A percentile compares a stretch with the other conserved stretches of the same genome.
Evolutionary conservation across 768 basidiomycete genomes (phyloP).

Genomic region (Suillus fuscotomentosus): DNA sequence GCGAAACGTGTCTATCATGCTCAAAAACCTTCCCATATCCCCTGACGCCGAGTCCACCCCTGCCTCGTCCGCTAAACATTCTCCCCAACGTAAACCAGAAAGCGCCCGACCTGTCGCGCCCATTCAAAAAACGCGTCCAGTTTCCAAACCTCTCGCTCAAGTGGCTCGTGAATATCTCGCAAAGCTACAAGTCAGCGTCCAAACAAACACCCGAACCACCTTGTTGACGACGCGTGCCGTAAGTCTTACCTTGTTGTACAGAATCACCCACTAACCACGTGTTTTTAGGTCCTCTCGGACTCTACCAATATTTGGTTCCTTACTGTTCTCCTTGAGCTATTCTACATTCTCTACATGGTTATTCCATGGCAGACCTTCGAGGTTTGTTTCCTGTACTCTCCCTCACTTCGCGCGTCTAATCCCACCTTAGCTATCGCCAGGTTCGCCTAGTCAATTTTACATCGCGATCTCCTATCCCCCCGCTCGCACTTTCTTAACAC

Average conservation of each 20-base stretch:
- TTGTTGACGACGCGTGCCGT: constrained; percentile 28
- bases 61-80: constrained; percentile 1
- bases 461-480: constrained; percentile 49
- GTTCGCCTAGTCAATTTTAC: constrained; percentile 11
- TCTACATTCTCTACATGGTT: constrained; percentile 49
- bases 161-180: constrained; percentile 21
- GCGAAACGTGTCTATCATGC: constrained; percentile 50
- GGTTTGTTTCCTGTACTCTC: constrained; percentile 31
- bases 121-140: constrained; percentile 25
- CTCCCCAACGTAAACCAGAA: constrained; percentile 10
- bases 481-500: constrained; percentile 39
- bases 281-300: constrained; percentile 56
- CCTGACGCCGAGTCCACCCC: constrained; percentile 26
- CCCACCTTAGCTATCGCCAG: background rate
- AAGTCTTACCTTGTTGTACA: constrained; percentile 7
- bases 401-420: background rate
- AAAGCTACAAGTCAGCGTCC: constrained; percentile 17
- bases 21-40: constrained; percentile 44
- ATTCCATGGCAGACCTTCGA: constrained; percentile 51
- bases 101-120: constrained; percentile 16
- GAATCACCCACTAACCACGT: background rate
- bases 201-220: constrained; percentile 18
- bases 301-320: constrained; percentile 60
- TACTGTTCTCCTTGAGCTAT: constrained; percentile 51
- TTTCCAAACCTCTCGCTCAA: constrained; percentile 20